phyloP scores from a whole-genome alignment of 1,139 yeast species.

The Suhomyces yuchorum region DNA sequence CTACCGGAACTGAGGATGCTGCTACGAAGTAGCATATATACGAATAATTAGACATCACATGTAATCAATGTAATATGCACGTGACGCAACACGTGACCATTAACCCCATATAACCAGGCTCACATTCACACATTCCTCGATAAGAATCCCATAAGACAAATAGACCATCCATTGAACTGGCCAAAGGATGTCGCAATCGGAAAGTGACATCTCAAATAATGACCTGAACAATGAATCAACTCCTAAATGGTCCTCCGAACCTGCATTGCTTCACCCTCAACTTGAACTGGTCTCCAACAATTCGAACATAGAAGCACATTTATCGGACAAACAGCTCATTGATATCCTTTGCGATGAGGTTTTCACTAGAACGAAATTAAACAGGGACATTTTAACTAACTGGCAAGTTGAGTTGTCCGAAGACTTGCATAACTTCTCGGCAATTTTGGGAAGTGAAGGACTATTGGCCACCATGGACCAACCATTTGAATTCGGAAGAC shows the following conservation, averaged over 20 bases:
- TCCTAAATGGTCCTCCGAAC: background rate
- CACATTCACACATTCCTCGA: background rate
- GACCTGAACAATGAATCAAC: background rate
- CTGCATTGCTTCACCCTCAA: background rate
- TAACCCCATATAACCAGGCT: slow-evolving; percentile 1
- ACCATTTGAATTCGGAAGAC: slow-evolving; percentile 4
- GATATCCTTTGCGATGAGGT: slow-evolving; percentile 26
- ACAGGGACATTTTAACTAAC: slow-evolving; percentile 30
- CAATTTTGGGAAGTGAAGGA: slow-evolving; percentile 29
- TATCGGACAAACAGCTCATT: slow-evolving; percentile 14
- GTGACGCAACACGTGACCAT: slow-evolving; percentile 2
- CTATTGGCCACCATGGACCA: slow-evolving; percentile 16
- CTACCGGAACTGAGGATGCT: slow-evolving; percentile 3
- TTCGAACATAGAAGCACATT: background rate
- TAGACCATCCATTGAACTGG: background rate
- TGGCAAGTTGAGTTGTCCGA: slow-evolving; percentile 42
- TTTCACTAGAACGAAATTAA: slow-evolving; percentile 30
- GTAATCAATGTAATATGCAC: background rate
- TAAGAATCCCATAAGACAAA: background rate
- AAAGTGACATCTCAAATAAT: background rate
- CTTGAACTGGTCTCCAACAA: background rate
- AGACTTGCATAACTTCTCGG: slow-evolving; percentile 23
- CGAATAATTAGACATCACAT: background rate
- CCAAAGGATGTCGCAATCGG: slow-evolving; percentile 1
- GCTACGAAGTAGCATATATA: background rate